Base-by-base conservation (phyloP, 2,329 filamentous ascomycete genomes). In the Didymosphaeria variabile region DNA sequence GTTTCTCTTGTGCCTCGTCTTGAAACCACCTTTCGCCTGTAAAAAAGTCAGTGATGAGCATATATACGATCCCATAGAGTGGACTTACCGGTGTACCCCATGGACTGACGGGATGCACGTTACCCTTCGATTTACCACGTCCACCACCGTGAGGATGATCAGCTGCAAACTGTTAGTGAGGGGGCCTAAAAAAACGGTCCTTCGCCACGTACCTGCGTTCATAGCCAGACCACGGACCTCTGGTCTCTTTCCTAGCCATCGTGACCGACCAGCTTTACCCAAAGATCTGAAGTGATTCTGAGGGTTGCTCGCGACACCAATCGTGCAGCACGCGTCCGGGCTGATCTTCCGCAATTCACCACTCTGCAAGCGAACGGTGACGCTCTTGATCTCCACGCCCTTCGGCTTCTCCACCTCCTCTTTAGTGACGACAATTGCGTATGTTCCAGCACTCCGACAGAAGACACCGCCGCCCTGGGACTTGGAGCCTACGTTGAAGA, bases 81-180 rank as follows among this genome's bases (percentile, higher is more conserved):
- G 67, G 57, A 88, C 92, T 83, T 90, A 96, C 93, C 76, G 93
- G 94, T 77, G 89, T 90, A 78, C 96, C 95, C 95, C 96, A 99
- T 61, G 95, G 95, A 82, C 93, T 97, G 72, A 95, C 93, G 36
- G 96, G 95, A 77, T 97, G 86, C 63, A 94, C 89, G 77, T 97
- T 97, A 88, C 95, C 93, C 92, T 99, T 99, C 60, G 93, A 97
- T 84, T 99, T 99, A 84, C 95, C 95, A 86, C 96, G 89, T 81
- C 95, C 95, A 91, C 95, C 95, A 87, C 95, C 95, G 80, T 99
- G 95, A 75, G 95, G 95, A 86, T 99, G 95, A 76, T 99, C 95
- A 72, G 89, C 91, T 88, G 72, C 47, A 63, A 54, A 32, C 49
- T 47, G 68, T 72, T 63, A 69, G 67, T 55, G 36, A 55, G 5